Percentiles rank a stretch among this genome's conserved stretches.
phyloP scores from a whole-genome alignment of 1,139 yeast genomes.

The Yueomyces sp. region DNA sequence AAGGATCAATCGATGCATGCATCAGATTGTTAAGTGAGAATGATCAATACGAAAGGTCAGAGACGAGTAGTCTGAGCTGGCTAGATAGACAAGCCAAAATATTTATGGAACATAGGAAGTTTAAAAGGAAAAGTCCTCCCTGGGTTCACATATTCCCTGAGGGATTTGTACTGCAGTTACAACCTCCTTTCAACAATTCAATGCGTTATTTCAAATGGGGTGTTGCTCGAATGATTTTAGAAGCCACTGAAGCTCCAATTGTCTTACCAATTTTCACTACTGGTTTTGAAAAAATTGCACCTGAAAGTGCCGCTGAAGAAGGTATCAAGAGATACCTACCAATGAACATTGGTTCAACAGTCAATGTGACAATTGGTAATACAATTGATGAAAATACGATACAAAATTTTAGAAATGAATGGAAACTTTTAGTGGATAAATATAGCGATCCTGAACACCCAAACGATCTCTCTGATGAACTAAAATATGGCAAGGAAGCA shows the following conservation, averaged over 20 bases:
- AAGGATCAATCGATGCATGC: constrained; percentile 84
- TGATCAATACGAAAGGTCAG: constrained; percentile 20
- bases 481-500: constrained; percentile 54
- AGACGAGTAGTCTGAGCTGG: constrained; percentile 52
- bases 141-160: constrained; percentile 97
- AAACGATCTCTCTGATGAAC: constrained; percentile 44
- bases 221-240: constrained; percentile 67
- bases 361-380: constrained; percentile 62
- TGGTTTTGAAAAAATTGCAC: constrained; percentile 81
- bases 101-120: constrained; percentile 19
- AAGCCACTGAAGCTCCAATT: constrained; percentile 72
- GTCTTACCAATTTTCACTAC: constrained; percentile 79
- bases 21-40: constrained; percentile 49
- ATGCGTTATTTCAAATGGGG: constrained; percentile 98
- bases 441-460: constrained; percentile 40
- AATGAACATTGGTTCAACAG: constrained; percentile 50
- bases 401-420: constrained; percentile 46
- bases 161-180: constrained; percentile 79
- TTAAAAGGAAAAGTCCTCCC: constrained; percentile 50
- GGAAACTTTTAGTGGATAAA: constrained; percentile 51
- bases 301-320: constrained; percentile 54
- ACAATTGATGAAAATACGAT: constrained; percentile 54
- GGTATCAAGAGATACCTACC: constrained; percentile 50
- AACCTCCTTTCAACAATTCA: constrained; percentile 66
- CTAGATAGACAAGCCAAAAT: not conserved